Evolutionary conservation across 495 filamentous ascomycete species (phyloP).

Genomic region (Talaromyces stipitatus): DNA sequence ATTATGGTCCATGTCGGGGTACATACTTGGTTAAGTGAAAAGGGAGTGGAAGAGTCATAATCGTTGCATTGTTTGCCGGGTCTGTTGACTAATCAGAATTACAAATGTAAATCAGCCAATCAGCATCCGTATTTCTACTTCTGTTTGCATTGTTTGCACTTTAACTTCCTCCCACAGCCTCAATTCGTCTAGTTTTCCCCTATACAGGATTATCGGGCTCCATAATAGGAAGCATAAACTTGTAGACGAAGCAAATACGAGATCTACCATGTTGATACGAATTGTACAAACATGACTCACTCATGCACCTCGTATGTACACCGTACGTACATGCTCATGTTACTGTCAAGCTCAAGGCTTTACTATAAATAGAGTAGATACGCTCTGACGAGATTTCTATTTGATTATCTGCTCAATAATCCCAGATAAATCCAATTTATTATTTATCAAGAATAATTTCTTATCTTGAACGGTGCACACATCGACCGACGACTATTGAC

Average conservation of each 20-base stretch:
- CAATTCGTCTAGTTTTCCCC: no score
- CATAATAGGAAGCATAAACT: background rate
- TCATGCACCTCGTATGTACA: background rate
- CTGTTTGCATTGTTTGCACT: background rate
- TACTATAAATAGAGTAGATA: background rate
- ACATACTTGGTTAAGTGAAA: background rate
- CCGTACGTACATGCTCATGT: no score
- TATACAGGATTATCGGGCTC: background rate
- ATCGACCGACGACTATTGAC: background rate
- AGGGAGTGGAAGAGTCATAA: no score
- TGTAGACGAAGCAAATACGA: background rate
- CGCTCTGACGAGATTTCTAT: background rate
- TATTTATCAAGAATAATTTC: background rate
- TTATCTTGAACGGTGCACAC: background rate
- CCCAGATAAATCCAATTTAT: background rate
- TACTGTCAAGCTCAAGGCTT: background rate
- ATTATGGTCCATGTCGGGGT: no score
- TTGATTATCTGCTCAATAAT: background rate
- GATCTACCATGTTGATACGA: background rate
- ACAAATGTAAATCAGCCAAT: background rate
- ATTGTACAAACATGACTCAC: background rate
- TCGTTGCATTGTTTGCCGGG: no score
- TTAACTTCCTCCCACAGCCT: no score
- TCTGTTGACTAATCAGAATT: background rate
- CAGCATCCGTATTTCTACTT: no score